Base-by-base conservation (phyloP, 2,329 filamentous ascomycete species). In the Apiospora hydei region DNA sequence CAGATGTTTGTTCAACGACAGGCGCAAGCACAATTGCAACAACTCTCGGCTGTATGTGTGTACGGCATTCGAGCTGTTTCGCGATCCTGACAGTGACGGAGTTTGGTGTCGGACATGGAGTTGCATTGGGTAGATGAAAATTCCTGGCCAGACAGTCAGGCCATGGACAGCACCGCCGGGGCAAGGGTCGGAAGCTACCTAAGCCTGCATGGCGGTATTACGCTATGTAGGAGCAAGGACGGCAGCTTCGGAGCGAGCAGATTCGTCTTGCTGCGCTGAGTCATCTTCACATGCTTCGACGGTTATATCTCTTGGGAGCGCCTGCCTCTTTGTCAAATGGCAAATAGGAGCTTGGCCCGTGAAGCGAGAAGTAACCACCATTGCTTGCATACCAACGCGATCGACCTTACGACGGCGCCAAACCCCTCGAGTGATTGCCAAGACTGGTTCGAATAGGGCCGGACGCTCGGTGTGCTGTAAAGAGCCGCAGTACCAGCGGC, bases 271-370 rank as follows among this genome's bases (percentile, higher is more conserved):
- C n/a, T 11, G 21, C 57, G 57, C 57, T 41, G 57, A 64, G 34
- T 64, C 57, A 64, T 64, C 34, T 64, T 41, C 57, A 64, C 57
- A 41, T 64, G 57, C 21, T 64, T n/a, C 57, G 21, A 41, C 18
- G 30, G 53, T 16, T 24, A 24, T 34, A 41, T 64, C 34, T 64
- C 1, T 41, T 6, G 34, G 18, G 34, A n/a, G n/a, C 6, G 21
- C 18, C 51, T 53, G n/a, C 24, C 24, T 53, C 24, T 57, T 18
- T 34, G 30, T 38, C 53, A 61, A 61, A 61, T n/a, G 38, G 30
- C 53, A 61, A 61, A 61, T 61, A 38, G 53, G 53, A 61, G 18
- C 53, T 11, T 21, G 53, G 30, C 53, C 53, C 30, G 16, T 34
- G 14, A 34, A 34, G 51, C 26, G 30, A 57, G 51, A 11, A 16